These are phyloP conservation scores for Clausena lansium DNA, from an alignment of 345 rosid genomes.

Conservation along the genomic window DNA sequence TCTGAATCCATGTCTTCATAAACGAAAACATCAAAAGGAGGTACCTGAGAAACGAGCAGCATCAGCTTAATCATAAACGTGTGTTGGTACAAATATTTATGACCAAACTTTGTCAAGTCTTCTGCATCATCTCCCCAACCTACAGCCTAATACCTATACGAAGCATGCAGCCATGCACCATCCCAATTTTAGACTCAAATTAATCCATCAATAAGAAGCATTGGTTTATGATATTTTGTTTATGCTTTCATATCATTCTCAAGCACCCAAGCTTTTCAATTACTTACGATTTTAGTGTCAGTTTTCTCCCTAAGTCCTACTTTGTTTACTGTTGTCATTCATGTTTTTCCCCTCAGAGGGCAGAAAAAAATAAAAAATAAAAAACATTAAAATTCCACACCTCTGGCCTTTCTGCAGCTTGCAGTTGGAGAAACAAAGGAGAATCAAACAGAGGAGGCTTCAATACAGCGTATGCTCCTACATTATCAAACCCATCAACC, in stretches of 20 bases:
- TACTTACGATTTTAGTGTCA: background rate
- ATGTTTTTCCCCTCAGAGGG: background rate
- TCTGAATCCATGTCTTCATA: constrained; percentile 1
- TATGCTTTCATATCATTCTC: background rate
- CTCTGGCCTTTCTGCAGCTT: constrained; percentile 34
- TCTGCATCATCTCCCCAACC: background rate
- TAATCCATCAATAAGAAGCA: background rate
- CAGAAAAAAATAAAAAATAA: background rate
- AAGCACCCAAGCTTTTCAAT: background rate
- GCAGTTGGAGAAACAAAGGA: constrained; percentile 37
- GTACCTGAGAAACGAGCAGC: background rate
- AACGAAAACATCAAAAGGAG: background rate
- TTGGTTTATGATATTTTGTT: background rate
- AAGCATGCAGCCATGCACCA: background rate
- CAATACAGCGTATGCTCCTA: constrained; percentile 43
- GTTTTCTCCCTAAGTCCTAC: background rate
- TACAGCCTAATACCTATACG: background rate
- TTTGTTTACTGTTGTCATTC: background rate
- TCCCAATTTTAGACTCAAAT: background rate
- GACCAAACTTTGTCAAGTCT: background rate
- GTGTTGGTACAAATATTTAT: too few species aligned
- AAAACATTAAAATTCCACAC: background rate
- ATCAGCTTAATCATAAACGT: background rate
- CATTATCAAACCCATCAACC: constrained; percentile 35
- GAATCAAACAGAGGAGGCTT: constrained; percentile 38